A percentile compares a stretch with the other conserved stretches of the same genome.
phyloP scores from a whole-genome alignment of 2,329 filamentous ascomycete species.

The Hawksworthiomyces lignivorus region DNA sequence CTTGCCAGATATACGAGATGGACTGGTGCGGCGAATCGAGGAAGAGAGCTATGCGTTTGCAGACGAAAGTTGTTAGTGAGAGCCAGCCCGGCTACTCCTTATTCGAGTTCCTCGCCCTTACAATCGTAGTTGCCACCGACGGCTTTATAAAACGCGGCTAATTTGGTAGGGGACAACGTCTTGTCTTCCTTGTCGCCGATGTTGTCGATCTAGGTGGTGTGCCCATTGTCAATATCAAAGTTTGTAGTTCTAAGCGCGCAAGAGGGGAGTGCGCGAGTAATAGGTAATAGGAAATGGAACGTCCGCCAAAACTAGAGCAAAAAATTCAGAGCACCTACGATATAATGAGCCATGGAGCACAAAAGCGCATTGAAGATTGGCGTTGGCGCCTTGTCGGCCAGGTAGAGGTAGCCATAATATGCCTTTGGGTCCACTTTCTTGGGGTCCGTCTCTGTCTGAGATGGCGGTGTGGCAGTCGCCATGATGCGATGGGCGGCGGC shows the following conservation, averaged over 20 bases:
- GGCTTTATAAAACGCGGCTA: constrained; percentile 68
- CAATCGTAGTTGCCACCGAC: constrained; percentile 71
- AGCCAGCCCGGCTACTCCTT: not conserved
- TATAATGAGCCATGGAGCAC: constrained; percentile 58
- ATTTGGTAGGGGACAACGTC: constrained; percentile 56
- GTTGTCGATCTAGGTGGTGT: constrained; percentile 39
- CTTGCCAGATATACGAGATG: constrained; percentile 88
- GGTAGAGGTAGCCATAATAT: constrained; percentile 62
- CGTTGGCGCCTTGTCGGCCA: constrained; percentile 59
- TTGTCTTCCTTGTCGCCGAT: constrained; percentile 49
- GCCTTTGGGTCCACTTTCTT: constrained; percentile 20
- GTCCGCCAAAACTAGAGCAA: too few species aligned
- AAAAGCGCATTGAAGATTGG: constrained; percentile 60
- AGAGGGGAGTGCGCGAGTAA: too few species aligned
- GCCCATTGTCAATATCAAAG: constrained; percentile 1
- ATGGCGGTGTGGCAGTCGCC: constrained; percentile 12
- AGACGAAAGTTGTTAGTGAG: not conserved
- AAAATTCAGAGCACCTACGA: constrained; percentile 55
- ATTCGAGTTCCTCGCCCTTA: constrained; percentile 22
- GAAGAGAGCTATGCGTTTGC: constrained; percentile 60
- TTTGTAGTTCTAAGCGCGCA: too few species aligned
- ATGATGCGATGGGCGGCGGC: constrained; percentile 6
- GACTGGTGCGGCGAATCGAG: constrained; percentile 62
- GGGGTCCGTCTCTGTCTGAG: constrained; percentile 4
- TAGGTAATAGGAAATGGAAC: too few species aligned